Conservation (phyloP, 1,284 basidiomycete species). For the Leccinum fallax region DNA sequence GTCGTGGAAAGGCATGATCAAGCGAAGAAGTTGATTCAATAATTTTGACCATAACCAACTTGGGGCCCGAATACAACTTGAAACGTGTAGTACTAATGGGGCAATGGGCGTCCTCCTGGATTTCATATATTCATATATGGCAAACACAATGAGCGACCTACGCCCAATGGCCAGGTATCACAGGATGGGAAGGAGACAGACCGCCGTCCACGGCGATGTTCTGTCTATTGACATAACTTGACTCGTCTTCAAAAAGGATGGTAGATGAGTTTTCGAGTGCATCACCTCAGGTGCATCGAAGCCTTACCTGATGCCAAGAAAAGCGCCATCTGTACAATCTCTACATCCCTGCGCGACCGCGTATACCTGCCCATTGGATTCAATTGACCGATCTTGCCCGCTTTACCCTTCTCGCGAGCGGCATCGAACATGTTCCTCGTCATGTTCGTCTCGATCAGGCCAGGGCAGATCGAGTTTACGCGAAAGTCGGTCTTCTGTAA, state of each 20-base stretch:
- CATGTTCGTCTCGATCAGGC: constrained; percentile 91
- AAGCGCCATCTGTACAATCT: constrained; percentile 82
- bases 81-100: too few relatives aligned
- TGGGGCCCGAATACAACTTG: too few relatives aligned
- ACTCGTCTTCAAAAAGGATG: constrained; percentile 61
- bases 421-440: constrained; percentile 73
- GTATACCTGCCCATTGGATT: constrained; percentile 79
- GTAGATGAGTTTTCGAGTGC: constrained; percentile 15
- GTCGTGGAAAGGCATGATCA: too few relatives aligned
- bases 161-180: constrained; percentile 40
- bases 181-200: constrained; percentile 62
- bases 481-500: constrained; percentile 83
- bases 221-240: constrained; percentile 93
- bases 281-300: not conserved
- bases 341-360: constrained; percentile 71
- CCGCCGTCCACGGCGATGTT: constrained; percentile 88
- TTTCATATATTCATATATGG: not conserved
- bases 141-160: constrained; percentile 16
- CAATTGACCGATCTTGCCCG: constrained; percentile 80
- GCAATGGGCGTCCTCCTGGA: not conserved
- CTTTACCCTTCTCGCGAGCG: constrained; percentile 74
- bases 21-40: too few relatives aligned
- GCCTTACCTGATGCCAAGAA: constrained; percentile 85
- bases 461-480: constrained; percentile 92
- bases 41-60: too few relatives aligned